Conservation (phyloP, 306 rosid genomes). For the Alnus glutinosa region DNA sequence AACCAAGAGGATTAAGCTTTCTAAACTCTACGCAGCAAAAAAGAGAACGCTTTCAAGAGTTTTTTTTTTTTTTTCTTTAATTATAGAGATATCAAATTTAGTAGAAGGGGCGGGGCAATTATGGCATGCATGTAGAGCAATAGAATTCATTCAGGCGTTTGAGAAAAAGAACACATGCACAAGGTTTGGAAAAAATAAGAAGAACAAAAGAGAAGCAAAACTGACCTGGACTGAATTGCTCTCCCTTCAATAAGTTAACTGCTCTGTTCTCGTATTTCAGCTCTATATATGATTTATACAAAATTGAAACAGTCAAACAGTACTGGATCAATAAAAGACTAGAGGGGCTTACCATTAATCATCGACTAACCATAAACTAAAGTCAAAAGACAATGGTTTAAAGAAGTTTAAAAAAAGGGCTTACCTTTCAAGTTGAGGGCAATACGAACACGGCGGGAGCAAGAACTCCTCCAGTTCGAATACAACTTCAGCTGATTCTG, state of each 20-base stretch:
- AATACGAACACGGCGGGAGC: slow-evolving; percentile 47
- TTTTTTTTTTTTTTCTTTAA: too few species aligned
- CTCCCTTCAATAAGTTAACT: slow-evolving; percentile 55
- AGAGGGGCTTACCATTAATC: too few species aligned
- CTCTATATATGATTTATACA: slow-evolving; percentile 30
- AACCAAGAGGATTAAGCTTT: slow-evolving; percentile 67
- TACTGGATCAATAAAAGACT: not conserved
- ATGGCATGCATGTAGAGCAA: not conserved
- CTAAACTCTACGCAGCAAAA: slow-evolving; percentile 46
- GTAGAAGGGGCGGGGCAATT: too few species aligned
- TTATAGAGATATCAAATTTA: not conserved
- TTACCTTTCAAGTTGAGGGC: slow-evolving; percentile 73
- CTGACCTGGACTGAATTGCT: slow-evolving; percentile 57
- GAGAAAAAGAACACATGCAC: not conserved
- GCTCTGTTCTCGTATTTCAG: slow-evolving; percentile 55
- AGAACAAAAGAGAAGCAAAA: not conserved
- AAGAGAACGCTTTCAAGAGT: not conserved
- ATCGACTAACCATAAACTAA: not conserved
- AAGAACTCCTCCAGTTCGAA: slow-evolving; percentile 46
- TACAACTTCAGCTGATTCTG: slow-evolving; percentile 37
- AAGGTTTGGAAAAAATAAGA: not conserved
- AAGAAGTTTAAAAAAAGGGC: not conserved
- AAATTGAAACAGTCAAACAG: not conserved
- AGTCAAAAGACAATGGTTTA: not conserved
- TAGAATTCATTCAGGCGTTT: not conserved